phyloP scores from a whole-genome alignment of 441 rosid species.

The Gossypium laxum region DNA sequence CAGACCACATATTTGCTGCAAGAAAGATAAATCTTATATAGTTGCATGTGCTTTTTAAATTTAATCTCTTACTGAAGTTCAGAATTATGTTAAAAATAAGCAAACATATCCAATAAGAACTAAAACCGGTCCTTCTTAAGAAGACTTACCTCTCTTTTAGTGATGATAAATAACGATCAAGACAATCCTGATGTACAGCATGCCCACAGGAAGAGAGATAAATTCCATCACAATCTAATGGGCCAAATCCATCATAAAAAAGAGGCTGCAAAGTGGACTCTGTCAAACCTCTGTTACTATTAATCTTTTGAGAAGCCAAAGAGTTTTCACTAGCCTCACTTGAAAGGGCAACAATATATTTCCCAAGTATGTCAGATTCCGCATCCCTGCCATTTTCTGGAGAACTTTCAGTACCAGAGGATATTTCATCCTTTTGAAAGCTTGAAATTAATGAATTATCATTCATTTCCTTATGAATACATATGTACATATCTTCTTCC shows the following conservation, averaged over 20 bases:
- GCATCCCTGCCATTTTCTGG: conserved; percentile 24
- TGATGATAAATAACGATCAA: conserved; percentile 76
- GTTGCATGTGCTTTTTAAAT: background rate
- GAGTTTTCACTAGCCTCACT: conserved; percentile 33
- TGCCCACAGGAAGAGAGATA: conserved; percentile 91
- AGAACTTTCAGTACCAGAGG: conserved; percentile 29
- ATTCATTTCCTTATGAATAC: conserved; percentile 32
- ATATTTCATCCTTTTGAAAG: conserved; percentile 23
- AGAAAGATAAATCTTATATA: background rate
- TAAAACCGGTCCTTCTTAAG: background rate
- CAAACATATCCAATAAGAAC: background rate
- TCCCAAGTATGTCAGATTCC: conserved; percentile 45
- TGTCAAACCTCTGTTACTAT: conserved; percentile 17
- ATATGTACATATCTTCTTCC: conserved; percentile 59
- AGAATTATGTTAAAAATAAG: background rate
- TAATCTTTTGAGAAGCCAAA: conserved; percentile 36
- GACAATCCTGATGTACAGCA: conserved; percentile 91
- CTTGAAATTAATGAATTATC: conserved; percentile 22
- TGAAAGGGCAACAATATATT: conserved; percentile 38
- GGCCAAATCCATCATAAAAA: conserved; percentile 62
- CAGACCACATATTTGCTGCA: background rate
- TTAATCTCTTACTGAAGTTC: background rate
- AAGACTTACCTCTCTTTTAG: conserved; percentile 72
- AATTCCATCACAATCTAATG: conserved; percentile 80
- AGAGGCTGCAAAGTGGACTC: conserved; percentile 30